Percentiles rank a stretch among this genome's conserved stretches.
phyloP scores from a whole-genome alignment of 2,329 filamentous ascomycete genomes.

The Peltaster fructicola region DNA sequence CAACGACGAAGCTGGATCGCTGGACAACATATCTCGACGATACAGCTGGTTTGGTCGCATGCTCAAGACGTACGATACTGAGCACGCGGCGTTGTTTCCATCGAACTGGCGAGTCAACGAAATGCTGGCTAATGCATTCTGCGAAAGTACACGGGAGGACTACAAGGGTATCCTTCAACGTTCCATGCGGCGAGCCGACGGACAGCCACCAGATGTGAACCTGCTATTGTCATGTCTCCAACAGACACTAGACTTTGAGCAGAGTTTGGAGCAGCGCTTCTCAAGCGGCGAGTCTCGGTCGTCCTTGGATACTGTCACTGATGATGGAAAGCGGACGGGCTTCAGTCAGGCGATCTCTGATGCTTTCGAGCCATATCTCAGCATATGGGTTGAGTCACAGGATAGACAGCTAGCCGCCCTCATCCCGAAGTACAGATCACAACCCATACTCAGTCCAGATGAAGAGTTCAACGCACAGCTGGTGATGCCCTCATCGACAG shows the following conservation, averaged over 20 bases:
- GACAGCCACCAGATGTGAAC: constrained; percentile 73
- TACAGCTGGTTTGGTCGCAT: constrained; percentile 96
- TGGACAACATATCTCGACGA: constrained; percentile 89
- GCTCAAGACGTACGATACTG: constrained; percentile 88
- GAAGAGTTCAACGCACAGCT: constrained; percentile 85
- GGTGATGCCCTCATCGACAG: constrained; percentile 84
- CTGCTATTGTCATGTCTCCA: constrained; percentile 75
- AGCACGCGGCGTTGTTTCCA: constrained; percentile 79
- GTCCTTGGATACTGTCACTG: constrained; percentile 71
- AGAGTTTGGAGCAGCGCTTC: constrained; percentile 73
- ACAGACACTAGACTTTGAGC: constrained; percentile 93
- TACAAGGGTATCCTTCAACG: constrained; percentile 84
- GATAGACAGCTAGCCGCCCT: constrained; percentile 70
- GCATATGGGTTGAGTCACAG: constrained; percentile 91
- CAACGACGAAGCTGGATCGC: constrained; percentile 85
- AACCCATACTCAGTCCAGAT: constrained; percentile 62
- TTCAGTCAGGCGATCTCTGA: constrained; percentile 89
- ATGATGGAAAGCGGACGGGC: constrained; percentile 55
- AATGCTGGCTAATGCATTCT: constrained; percentile 76
- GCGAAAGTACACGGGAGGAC: constrained; percentile 86
- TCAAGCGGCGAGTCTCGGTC: constrained; percentile 42
- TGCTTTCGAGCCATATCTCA: constrained; percentile 92
- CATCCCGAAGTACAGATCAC: constrained; percentile 73
- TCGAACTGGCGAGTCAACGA: constrained; percentile 79
- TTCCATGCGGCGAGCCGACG: constrained; percentile 62